A percentile compares a stretch with the other conserved stretches of the same genome.
phyloP scores from a whole-genome alignment of 768 basidiomycete species.

The Lactarius hatsudake region DNA sequence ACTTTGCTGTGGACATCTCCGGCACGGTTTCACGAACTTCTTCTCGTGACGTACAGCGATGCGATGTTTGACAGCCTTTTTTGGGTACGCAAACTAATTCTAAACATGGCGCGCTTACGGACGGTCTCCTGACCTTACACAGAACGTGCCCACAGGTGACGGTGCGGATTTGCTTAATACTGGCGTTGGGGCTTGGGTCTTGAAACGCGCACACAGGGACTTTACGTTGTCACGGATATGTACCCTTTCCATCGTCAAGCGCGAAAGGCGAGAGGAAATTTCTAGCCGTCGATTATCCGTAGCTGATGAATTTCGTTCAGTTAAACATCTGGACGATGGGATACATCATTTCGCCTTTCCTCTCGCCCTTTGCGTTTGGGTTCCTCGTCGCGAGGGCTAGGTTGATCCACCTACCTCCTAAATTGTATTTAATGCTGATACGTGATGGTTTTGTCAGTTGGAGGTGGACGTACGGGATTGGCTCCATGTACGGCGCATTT shows the following conservation, averaged over 20 bases:
- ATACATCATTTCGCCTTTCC: slow-evolving; percentile 62
- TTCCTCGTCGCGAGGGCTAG: slow-evolving; percentile 59
- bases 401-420: slow-evolving; percentile 26
- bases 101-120: background rate
- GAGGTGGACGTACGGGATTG: slow-evolving; percentile 69
- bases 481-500: slow-evolving; percentile 53
- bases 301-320: slow-evolving; percentile 33
- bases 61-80: slow-evolving; percentile 58
- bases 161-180: slow-evolving; percentile 28
- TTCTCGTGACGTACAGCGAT: slow-evolving; percentile 39
- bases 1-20: slow-evolving; percentile 30
- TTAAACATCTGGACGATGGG: slow-evolving; percentile 74
- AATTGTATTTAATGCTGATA: background rate
- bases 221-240: slow-evolving; percentile 60
- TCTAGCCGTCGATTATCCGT: background rate
- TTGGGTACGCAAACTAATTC: slow-evolving; percentile 40
- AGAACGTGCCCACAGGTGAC: slow-evolving; percentile 62
- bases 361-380: slow-evolving; percentile 65
- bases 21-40: background rate
- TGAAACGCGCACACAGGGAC: slow-evolving; percentile 38
- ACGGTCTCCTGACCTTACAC: background rate
- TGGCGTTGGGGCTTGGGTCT: background rate
- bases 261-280: slow-evolving; percentile 46
- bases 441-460: slow-evolving; percentile 37
- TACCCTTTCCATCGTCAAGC: slow-evolving; percentile 71